phyloP scores from a whole-genome alignment of 2,329 filamentous ascomycete genomes.

The Epichloe sibirici region DNA sequence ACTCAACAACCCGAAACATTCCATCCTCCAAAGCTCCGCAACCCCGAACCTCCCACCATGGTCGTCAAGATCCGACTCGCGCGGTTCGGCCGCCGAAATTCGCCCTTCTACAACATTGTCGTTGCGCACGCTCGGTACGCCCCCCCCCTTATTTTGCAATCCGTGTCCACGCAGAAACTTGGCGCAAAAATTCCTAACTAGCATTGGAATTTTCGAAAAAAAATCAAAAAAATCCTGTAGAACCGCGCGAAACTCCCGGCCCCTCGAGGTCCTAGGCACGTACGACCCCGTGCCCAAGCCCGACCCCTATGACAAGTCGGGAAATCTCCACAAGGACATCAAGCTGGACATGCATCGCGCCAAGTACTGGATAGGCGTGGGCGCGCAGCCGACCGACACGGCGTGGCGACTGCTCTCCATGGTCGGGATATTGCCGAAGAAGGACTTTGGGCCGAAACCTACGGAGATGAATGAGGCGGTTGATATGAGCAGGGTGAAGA shows the following conservation, averaged over 20 bases:
- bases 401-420: slow-evolving; percentile 78
- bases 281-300: slow-evolving; percentile 57
- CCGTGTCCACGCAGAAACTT: too few relatives aligned
- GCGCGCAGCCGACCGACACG: slow-evolving; percentile 84
- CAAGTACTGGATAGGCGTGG: slow-evolving; percentile 94
- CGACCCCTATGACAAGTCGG: slow-evolving; percentile 47
- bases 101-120: slow-evolving; percentile 96
- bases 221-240: slow-evolving; percentile 17
- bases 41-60: slow-evolving; percentile 39
- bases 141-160: neutral
- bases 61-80: slow-evolving; percentile 88
- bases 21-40: neutral
- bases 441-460: slow-evolving; percentile 21
- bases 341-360: slow-evolving; percentile 70
- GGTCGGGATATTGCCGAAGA: slow-evolving; percentile 41
- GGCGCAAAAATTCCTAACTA: too few relatives aligned
- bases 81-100: slow-evolving; percentile 78
- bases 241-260: slow-evolving; percentile 74
- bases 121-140: slow-evolving; percentile 77
- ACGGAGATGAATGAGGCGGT: slow-evolving; percentile 15
- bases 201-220: too few relatives aligned
- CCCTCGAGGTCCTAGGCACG: slow-evolving; percentile 83
- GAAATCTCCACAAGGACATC: slow-evolving; percentile 78
- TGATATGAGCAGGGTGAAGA: slow-evolving; percentile 15
- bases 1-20: neutral